Evolutionary conservation across 2,329 filamentous ascomycete species (phyloP).

Genomic region (Colletotrichum magnum): DNA sequence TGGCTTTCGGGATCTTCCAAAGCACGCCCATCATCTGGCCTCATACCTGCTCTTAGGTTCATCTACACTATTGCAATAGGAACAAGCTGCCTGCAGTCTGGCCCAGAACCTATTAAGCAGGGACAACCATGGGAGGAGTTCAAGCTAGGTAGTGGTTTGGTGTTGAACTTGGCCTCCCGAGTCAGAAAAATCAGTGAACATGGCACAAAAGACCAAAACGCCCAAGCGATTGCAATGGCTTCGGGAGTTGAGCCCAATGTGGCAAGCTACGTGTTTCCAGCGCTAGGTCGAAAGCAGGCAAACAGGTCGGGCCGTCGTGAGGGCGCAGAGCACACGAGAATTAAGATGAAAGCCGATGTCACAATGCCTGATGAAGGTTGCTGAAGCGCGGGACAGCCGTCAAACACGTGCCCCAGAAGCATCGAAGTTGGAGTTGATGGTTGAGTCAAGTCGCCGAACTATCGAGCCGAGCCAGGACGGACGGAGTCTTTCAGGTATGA

Average conservation of each 20-base stretch:
- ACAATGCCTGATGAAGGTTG: conserved; percentile 28
- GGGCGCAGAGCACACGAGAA: conserved; percentile 1
- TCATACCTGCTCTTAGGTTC: conserved; percentile 8
- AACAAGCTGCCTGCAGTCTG: background rate
- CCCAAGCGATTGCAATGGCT: conserved; percentile 28
- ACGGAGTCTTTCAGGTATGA: conserved; percentile 23
- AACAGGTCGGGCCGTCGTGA: background rate
- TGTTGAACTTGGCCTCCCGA: conserved; percentile 20
- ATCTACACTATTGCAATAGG: conserved; percentile 2
- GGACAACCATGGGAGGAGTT: conserved; percentile 12
- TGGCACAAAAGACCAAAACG: conserved; percentile 4
- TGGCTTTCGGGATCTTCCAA: background rate
- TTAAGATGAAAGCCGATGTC: conserved; percentile 19
- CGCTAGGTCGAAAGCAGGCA: conserved; percentile 12
- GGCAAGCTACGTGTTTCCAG: conserved; percentile 15
- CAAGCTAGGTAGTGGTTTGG: conserved; percentile 31
- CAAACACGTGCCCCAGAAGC: background rate
- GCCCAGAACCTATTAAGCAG: conserved; percentile 5
- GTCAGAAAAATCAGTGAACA: conserved; percentile 19
- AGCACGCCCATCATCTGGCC: conserved; percentile 16
- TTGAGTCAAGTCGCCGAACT: background rate
- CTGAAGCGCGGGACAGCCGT: conserved; percentile 7
- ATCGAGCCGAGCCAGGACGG: background rate
- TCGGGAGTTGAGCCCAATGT: conserved; percentile 12
- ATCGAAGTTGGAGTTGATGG: background rate